Percentiles rank a stretch among this genome's conserved stretches.
These are phyloP conservation scores for Naganishia sp. DNA, from an alignment of 1,284 basidiomycete genomes.

Conservation along the genomic window DNA sequence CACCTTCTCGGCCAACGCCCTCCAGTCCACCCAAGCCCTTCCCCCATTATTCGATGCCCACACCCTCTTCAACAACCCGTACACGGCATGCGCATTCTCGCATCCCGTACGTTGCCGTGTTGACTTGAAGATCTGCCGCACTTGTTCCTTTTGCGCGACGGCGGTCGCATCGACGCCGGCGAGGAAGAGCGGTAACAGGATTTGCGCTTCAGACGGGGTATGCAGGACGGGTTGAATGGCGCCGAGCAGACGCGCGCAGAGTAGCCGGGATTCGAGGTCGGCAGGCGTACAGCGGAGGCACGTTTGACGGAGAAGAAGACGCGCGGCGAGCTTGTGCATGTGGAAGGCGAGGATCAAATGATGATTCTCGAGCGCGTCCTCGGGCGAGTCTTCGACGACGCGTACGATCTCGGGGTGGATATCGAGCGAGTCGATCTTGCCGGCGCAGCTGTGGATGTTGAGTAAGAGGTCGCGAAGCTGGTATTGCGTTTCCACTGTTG, in stretches of 20 bases:
- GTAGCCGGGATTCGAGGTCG: slow-evolving; percentile 39
- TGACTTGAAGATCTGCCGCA: slow-evolving; percentile 27
- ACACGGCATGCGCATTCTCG: slow-evolving; percentile 28
- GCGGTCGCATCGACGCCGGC: slow-evolving; percentile 39
- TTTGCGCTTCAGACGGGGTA: slow-evolving; percentile 42
- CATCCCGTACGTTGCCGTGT: slow-evolving; percentile 22
- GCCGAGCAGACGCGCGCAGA: slow-evolving; percentile 39
- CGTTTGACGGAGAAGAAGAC: slow-evolving; percentile 43
- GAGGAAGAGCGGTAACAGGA: slow-evolving; percentile 46
- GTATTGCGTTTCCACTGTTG: slow-evolving; percentile 10
- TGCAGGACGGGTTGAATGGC: slow-evolving; percentile 40
- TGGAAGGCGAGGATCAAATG: slow-evolving; percentile 41
- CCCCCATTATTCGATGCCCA: slow-evolving; percentile 27
- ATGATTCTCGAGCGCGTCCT: slow-evolving; percentile 30
- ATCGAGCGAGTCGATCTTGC: slow-evolving; percentile 25
- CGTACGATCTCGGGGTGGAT: slow-evolving; percentile 14
- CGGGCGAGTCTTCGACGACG: slow-evolving; percentile 20
- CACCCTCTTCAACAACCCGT: slow-evolving; percentile 18
- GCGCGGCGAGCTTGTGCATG: slow-evolving; percentile 41
- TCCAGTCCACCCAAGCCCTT: slow-evolving; percentile 29
- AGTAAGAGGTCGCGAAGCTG: slow-evolving; percentile 11
- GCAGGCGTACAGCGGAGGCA: slow-evolving; percentile 37
- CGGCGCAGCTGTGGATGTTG: slow-evolving; percentile 21
- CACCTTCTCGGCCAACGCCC: slow-evolving; percentile 25
- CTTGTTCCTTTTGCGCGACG: slow-evolving; percentile 5